Evolutionary conservation across 2,329 filamentous ascomycete species (phyloP).

Genomic region (Tolypocladium guangdongense): DNA sequence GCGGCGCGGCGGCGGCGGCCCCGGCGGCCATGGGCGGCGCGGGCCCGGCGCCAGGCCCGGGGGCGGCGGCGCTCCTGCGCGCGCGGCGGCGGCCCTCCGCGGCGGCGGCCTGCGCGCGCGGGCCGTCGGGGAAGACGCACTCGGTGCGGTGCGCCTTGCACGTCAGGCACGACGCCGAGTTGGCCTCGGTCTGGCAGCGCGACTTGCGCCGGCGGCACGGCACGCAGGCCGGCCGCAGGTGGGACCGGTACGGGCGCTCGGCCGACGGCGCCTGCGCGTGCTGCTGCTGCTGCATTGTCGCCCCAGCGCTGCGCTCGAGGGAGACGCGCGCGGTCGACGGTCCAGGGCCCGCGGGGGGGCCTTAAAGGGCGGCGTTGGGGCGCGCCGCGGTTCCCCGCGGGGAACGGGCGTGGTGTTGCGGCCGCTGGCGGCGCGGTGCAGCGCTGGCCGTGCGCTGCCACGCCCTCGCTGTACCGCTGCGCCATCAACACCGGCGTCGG

Average conservation of each 20-base stretch:
- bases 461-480: too few relatives aligned
- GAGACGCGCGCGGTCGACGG: too few relatives aligned
- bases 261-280: background rate
- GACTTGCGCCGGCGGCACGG: slow-evolving; percentile 50
- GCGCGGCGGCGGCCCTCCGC: slow-evolving; percentile 7
- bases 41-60: background rate
- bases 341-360: too few relatives aligned
- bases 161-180: slow-evolving; percentile 41
- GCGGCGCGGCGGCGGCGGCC: too few relatives aligned
- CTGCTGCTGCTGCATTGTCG: background rate
- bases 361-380: too few relatives aligned
- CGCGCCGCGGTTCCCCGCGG: background rate
- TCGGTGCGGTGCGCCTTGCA: slow-evolving; percentile 47
- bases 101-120: slow-evolving; percentile 9
- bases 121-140: slow-evolving; percentile 39
- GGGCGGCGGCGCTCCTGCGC: slow-evolving; percentile 1
- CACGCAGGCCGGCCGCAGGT: slow-evolving; percentile 49
- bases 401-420: background rate
- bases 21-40: too few relatives aligned
- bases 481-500: too few relatives aligned
- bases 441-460: too few relatives aligned
- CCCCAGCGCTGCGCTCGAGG: background rate
- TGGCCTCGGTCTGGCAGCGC: slow-evolving; percentile 46
- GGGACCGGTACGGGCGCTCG: slow-evolving; percentile 46
- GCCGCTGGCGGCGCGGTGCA: too few relatives aligned